Evolutionary conservation across 1,284 basidiomycete species (phyloP), one percentile per base, ranked within the genome.

Genomic region (Apiotrichum laibachii): DNA sequence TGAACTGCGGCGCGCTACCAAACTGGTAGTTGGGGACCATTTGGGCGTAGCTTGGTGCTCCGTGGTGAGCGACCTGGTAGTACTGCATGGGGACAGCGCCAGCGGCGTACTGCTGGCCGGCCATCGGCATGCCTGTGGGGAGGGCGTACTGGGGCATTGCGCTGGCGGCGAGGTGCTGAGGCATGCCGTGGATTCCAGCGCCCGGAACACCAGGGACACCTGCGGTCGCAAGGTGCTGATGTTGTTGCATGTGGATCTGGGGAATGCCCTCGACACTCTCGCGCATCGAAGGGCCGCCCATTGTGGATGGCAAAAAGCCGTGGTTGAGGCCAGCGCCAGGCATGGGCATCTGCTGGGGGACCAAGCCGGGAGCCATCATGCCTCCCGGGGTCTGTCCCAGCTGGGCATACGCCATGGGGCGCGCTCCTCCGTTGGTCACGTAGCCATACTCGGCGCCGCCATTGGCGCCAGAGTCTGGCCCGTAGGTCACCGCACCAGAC

Each of bases 241-340:
- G 56, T 16, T 57, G 56, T 11, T 47, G 37, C 54, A 40, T n/a
- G 53, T 64, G 62, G 13, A 64, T 16, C 50, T 64, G 62, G 11
- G 62, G 62, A n/a, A 64, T 61, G 22, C 62, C 62, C 15, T 64
- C 59, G 5, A 64, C 62, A 21, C 53, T 51, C 19, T 60, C 55
- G 42, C 62, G 62, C 62, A 64, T 64, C 2, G 62, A 54, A 4
- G 62, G 62, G 34, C 58, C 62, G 35, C 62, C 62, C 15, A 55
- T 37, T 7, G 37, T 35, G 31, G 22, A 42, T 1, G 22, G 21
- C 7, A 43, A 19, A 45, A 47, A 60, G n/a, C 37, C 43, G 2
- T 3, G 43, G 11, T n/a, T 21, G 50, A 13, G 22, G 26, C 51
- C 46, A 35, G 43, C 43, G 19, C 47, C 49, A 8, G 37, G 10